A percentile compares a stretch with the other conserved stretches of the same genome.
These are phyloP conservation scores for Carex parvula DNA, from an alignment of 176 grass and related monocot genomes.

Conservation along the genomic window DNA sequence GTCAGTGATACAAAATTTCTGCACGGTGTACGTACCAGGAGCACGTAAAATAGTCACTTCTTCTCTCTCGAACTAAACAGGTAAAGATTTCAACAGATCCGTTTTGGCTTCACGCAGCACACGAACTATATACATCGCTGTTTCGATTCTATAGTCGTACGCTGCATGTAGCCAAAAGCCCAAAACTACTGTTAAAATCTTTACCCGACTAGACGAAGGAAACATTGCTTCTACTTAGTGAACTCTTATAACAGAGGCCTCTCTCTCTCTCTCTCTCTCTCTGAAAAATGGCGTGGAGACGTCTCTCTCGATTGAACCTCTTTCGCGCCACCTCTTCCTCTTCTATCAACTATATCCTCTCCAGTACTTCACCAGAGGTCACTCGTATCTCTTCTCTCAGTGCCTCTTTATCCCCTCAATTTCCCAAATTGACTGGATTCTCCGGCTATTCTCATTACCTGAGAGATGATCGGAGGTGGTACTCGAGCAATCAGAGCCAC, in stretches of 20 bases:
- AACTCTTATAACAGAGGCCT: no score
- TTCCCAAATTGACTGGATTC: not conserved
- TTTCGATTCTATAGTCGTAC: no score
- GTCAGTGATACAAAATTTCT: no score
- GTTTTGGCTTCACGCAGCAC: no score
- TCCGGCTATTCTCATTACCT: not conserved
- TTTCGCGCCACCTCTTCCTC: not conserved
- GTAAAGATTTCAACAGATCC: no score
- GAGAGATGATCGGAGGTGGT: slow-evolving; percentile 25
- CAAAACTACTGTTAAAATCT: no score
- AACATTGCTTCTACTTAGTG: not conserved
- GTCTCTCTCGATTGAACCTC: not conserved
- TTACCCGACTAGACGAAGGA: not conserved
- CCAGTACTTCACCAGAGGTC: not conserved
- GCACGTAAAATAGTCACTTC: no score
- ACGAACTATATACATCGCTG: no score
- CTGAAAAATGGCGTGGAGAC: slow-evolving; percentile 19
- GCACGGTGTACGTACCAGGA: no score
- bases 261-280: not conserved
- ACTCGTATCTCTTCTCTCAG: not conserved
- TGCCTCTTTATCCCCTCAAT: not conserved
- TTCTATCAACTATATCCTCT: not conserved
- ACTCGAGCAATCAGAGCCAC: slow-evolving; percentile 31
- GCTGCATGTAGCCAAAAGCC: no score
- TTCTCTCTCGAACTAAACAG: no score